phyloP scores from a whole-genome alignment of 805 yeast species.

The Pichia deserticola region DNA sequence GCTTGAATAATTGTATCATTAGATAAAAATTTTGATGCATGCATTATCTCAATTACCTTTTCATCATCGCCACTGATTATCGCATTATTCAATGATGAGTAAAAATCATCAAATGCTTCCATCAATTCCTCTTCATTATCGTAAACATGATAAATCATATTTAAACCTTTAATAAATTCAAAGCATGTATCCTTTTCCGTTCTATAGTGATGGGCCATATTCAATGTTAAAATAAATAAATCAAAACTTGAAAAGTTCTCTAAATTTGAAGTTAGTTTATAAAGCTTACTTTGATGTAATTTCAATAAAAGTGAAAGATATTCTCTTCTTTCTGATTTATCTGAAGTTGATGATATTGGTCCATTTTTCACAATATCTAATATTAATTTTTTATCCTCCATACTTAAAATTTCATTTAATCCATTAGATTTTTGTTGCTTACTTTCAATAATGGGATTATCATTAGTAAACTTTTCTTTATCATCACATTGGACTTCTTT shows the following conservation, averaged over 20 bases:
- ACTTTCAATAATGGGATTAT: too few species aligned
- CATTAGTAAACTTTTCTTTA: not conserved
- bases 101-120: constrained; percentile 17
- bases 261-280: constrained; percentile 5
- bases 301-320: not conserved
- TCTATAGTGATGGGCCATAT: constrained; percentile 16
- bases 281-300: not conserved
- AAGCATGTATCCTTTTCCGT: constrained; percentile 15
- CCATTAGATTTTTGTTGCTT: too few species aligned
- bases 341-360: not conserved
- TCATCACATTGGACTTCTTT: not conserved
- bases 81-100: constrained; percentile 6
- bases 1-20: not conserved
- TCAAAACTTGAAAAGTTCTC: constrained; percentile 9
- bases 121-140: constrained; percentile 7
- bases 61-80: constrained; percentile 7
- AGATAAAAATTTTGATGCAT: constrained; percentile 5
- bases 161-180: constrained; percentile 18
- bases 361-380: too few species aligned
- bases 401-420: too few species aligned
- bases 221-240: constrained; percentile 14
- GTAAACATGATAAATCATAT: constrained; percentile 14
- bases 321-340: not conserved
- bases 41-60: constrained; percentile 6
- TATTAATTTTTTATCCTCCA: too few species aligned